Percentiles rank a stretch among this genome's conserved stretches.
phyloP scores from a whole-genome alignment of 2,329 filamentous ascomycete species.

The Botryotinia calthae region DNA sequence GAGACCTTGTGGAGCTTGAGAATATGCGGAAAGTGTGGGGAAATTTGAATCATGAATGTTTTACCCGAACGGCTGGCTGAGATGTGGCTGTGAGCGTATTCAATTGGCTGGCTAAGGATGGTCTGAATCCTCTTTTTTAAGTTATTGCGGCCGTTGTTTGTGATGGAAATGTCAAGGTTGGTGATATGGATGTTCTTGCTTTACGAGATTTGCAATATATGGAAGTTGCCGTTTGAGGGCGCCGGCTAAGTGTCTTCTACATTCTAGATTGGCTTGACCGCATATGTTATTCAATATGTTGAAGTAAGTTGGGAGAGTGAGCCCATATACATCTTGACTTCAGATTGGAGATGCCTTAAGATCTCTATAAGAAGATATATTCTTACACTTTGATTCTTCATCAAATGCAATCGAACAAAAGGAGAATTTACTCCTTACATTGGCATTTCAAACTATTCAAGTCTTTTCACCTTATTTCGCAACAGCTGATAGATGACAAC shows the following conservation, averaged over 20 bases:
- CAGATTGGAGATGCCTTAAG: background rate
- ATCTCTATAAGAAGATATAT: background rate
- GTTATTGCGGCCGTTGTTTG: background rate
- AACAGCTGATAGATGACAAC: background rate
- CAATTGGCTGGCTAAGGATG: background rate
- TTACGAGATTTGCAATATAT: background rate
- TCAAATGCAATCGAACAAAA: background rate
- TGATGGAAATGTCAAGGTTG: background rate
- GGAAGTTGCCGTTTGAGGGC: background rate
- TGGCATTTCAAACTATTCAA: background rate
- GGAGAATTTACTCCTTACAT: background rate
- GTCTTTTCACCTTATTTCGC: background rate
- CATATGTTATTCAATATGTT: background rate
- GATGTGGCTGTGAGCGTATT: background rate
- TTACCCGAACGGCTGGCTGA: background rate
- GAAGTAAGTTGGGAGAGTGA: background rate
- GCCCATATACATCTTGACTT: background rate
- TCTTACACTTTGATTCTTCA: background rate
- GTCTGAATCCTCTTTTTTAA: background rate
- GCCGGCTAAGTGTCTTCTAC: background rate
- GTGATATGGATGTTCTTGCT: background rate
- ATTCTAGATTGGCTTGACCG: background rate
- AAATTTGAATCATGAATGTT: background rate
- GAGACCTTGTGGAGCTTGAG: background rate
- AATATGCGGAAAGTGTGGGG: background rate